Base-by-base conservation (phyloP, 2,329 filamentous ascomycete genomes). In the Alternaria rosae region DNA sequence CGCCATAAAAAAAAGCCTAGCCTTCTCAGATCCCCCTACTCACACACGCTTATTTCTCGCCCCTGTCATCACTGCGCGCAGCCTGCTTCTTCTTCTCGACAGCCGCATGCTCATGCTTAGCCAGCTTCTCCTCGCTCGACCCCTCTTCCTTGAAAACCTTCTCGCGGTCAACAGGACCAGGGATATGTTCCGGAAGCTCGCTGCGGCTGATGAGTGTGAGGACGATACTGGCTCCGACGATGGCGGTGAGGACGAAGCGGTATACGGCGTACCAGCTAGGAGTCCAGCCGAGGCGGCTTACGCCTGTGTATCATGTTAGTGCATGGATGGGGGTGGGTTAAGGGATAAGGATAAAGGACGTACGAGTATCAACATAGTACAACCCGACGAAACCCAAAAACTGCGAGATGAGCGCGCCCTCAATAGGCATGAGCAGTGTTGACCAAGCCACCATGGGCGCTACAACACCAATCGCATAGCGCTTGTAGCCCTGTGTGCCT, bases 231-330 rank as follows among this genome's bases (percentile, higher is more conserved):
- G 88, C 84, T 41, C 94, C 94, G 26, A 97, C 94, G 63, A 97
- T 86, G 78, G 94, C 94, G 3, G 94, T 97, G 70, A 97, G 85
- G 9, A 97, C 90, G 80, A 97, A 97, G 32, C 94, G 92, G 83
- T 97, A 97, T 52, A 89, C 91, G 62, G 85, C 86, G 78, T 97
- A 97, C 94, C 94, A 97, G 38, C 84, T 76, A 23, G 94, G 94
- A 3, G 91, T 89, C 90, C 92, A 95, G 68, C 93, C 94, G 42
- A 85, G 84, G 54, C 86, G 85, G 9, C 90, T 86, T 13, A 92
- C 92, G 26, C 89, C 61, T 64, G 43, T 43, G 21, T 13, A 6
- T 38, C 12, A 4, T 9, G 38, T 42, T 45, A 64, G 48, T 28
- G n/a, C n/a, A 44, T 17, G 1, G 9, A 44, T 8, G 26, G 1